Conservation (phyloP, 1,284 basidiomycete species). For the Entoloma clypeatum region DNA sequence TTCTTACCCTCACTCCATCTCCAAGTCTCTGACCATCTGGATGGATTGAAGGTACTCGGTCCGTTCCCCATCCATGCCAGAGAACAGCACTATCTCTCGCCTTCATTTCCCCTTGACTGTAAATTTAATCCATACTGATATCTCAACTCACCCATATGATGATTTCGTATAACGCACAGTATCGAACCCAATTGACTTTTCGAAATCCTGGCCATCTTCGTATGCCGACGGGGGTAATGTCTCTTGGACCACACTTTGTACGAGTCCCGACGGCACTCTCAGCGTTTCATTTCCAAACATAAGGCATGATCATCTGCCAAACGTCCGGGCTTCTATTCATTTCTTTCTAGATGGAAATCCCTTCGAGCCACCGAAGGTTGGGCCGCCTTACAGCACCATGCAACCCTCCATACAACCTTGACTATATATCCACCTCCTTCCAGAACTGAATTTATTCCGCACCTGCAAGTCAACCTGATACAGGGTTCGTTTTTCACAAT, state of each 20-base stretch:
- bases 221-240: conserved; percentile 60
- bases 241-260: conserved; percentile 46
- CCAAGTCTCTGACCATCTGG: background rate
- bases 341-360: conserved; percentile 56
- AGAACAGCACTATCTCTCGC: conserved; percentile 75
- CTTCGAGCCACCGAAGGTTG: conserved; percentile 75
- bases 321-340: too few relatives aligned
- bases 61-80: conserved; percentile 79
- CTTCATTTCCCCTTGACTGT: conserved; percentile 69
- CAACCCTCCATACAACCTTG: conserved; percentile 58
- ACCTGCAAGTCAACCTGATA: conserved; percentile 43
- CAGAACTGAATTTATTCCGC: conserved; percentile 24
- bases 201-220: conserved; percentile 55
- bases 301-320: too few relatives aligned
- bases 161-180: conserved; percentile 30
- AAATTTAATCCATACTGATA: conserved; percentile 19
- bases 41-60: conserved; percentile 50
- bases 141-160: background rate
- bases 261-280: conserved; percentile 44
- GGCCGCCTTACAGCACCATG: conserved; percentile 75
- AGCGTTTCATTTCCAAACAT: conserved; percentile 59
- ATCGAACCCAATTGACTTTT: conserved; percentile 41
- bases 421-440: conserved; percentile 47
- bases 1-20: background rate
- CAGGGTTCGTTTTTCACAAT: conserved; percentile 71